phyloP scores from a whole-genome alignment of 2,329 filamentous ascomycete species.

The Trichoderma sp. region DNA sequence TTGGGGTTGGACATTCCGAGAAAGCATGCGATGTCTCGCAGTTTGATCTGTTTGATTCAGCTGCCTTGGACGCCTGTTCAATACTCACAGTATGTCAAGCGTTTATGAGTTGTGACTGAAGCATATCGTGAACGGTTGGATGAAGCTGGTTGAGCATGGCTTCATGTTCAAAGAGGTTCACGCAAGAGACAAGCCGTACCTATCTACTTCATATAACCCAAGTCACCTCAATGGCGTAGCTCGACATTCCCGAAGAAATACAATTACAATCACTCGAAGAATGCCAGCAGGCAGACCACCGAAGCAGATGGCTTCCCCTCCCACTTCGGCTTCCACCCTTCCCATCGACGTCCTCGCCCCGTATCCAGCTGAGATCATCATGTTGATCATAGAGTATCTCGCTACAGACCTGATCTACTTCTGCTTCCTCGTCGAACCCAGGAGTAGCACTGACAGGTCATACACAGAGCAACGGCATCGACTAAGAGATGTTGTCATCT shows the following conservation, averaged over 20 bases:
- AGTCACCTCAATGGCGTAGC: too few species aligned
- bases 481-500: background rate
- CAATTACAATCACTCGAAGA: background rate
- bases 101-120: background rate
- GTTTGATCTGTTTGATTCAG: too few species aligned
- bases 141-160: background rate
- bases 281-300: background rate
- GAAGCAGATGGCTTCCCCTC: background rate
- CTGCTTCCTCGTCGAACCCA: background rate
- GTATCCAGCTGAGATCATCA: background rate
- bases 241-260: background rate
- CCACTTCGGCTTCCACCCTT: background rate
- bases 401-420: background rate
- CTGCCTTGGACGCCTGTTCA: background rate
- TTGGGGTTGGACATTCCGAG: too few species aligned
- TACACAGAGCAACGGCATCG: background rate
- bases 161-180: background rate
- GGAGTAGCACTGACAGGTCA: background rate
- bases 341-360: background rate
- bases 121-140: background rate
- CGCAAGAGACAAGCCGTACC: too few species aligned
- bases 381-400: background rate
- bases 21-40: too few species aligned
- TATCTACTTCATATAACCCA: background rate
- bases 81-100: background rate